Percentiles rank a stretch among this genome's conserved stretches.
phyloP scores from a whole-genome alignment of 345 rosid genomes.

The Draba incana region DNA sequence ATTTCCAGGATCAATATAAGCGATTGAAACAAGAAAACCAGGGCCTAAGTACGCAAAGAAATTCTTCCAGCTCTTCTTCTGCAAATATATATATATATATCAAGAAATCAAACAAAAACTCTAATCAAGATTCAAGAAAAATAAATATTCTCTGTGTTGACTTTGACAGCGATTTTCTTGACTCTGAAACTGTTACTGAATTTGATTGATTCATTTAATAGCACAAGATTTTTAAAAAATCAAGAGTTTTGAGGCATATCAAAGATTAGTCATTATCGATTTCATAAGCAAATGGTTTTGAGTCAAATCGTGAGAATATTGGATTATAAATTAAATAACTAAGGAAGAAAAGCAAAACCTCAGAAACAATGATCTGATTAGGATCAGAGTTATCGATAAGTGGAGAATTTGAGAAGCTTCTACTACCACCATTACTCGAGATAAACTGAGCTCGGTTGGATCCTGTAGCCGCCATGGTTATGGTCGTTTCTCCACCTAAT shows the following conservation, averaged over 20 bases:
- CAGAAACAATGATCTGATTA: conserved; percentile 76
- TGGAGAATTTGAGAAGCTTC: conserved; percentile 67
- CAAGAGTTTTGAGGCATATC: background rate
- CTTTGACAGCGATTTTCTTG: conserved; percentile 20
- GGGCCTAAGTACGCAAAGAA: conserved; percentile 90
- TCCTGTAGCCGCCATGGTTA: conserved; percentile 46
- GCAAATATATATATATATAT: conserved; percentile 34
- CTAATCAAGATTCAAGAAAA: background rate
- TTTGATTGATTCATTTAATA: background rate
- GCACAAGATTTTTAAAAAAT: background rate
- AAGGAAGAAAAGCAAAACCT: conserved; percentile 50
- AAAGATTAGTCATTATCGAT: background rate
- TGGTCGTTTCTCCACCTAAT: conserved; percentile 2
- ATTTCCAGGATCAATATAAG: conserved; percentile 97
- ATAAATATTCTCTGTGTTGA: conserved; percentile 21
- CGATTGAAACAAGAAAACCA: conserved; percentile 94
- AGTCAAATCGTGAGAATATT: background rate
- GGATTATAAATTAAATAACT: background rate
- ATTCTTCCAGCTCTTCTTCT: conserved; percentile 94
- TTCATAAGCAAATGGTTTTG: no score
- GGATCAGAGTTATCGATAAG: conserved; percentile 57
- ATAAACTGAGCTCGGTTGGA: conserved; percentile 79
- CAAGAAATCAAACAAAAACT: conserved; percentile 2
- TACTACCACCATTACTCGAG: conserved; percentile 55
- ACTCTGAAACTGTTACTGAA: background rate